A percentile compares a stretch with the other conserved stretches of the same genome.
Conservation (phyloP, 805 yeast genomes). For the Kockiozyma suomiensis region DNA sequence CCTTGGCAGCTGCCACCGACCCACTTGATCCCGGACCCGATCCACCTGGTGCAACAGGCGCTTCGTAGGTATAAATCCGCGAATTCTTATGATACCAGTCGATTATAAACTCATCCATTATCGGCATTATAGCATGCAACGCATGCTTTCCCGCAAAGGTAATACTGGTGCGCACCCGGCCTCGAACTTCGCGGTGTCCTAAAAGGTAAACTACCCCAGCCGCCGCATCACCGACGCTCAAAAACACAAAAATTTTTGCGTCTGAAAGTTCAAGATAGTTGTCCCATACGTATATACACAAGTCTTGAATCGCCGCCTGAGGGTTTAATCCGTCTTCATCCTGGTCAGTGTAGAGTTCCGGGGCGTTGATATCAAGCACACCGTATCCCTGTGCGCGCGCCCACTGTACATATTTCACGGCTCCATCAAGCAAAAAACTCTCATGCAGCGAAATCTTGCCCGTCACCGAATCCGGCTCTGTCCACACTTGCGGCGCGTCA, state of each 20-base stretch:
- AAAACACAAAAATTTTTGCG: slow-evolving; percentile 69
- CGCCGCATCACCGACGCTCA: slow-evolving; percentile 89
- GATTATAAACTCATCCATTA: slow-evolving; percentile 82
- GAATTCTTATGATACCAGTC: slow-evolving; percentile 93
- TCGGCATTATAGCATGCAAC: slow-evolving; percentile 79
- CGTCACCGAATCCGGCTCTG: slow-evolving; percentile 72
- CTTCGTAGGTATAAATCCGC: slow-evolving; percentile 55
- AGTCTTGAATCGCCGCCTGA: slow-evolving; percentile 69
- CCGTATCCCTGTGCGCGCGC: slow-evolving; percentile 63
- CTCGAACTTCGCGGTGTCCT: slow-evolving; percentile 74
- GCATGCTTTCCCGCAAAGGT: slow-evolving; percentile 67
- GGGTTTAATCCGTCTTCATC: slow-evolving; percentile 49
- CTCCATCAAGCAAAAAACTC: slow-evolving; percentile 75
- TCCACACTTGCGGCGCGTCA: slow-evolving; percentile 94
- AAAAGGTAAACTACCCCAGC: slow-evolving; percentile 82
- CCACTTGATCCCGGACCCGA: neutral
- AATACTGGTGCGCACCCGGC: slow-evolving; percentile 65
- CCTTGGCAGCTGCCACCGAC: slow-evolving; percentile 52
- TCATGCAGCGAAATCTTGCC: slow-evolving; percentile 76
- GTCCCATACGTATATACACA: slow-evolving; percentile 83
- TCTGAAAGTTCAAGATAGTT: slow-evolving; percentile 78
- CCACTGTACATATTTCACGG: slow-evolving; percentile 72
- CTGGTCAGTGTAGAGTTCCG: slow-evolving; percentile 53
- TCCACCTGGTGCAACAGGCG: neutral
- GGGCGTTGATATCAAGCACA: slow-evolving; percentile 80